Evolutionary conservation across 2,329 filamentous ascomycete species (phyloP).

Genomic region (Neonectria magnoliae): DNA sequence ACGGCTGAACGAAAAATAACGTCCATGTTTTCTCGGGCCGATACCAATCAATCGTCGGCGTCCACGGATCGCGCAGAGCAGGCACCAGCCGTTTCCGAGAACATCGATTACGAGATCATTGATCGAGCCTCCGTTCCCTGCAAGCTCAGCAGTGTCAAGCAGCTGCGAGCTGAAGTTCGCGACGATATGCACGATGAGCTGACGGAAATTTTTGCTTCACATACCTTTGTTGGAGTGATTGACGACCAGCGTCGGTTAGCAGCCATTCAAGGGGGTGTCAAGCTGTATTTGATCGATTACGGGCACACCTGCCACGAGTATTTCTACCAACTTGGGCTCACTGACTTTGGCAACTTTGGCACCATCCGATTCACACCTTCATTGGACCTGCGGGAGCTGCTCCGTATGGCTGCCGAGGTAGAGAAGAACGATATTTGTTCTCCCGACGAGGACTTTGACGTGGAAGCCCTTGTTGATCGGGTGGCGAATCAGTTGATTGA

Average conservation of each 20-base stretch:
- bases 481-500: constrained; percentile 77
- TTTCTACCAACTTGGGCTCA: constrained; percentile 94
- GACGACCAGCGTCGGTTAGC: constrained; percentile 87
- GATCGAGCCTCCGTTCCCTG: constrained; percentile 77
- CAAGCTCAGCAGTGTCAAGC: constrained; percentile 84
- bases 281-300: constrained; percentile 93
- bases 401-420: constrained; percentile 76
- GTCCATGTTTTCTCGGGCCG: constrained; percentile 81
- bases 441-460: constrained; percentile 69
- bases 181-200: constrained; percentile 85
- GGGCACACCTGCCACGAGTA: constrained; percentile 87
- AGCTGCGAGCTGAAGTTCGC: constrained; percentile 82
- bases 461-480: constrained; percentile 70
- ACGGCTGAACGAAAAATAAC: constrained; percentile 92
- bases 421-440: constrained; percentile 64
- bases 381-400: constrained; percentile 74
- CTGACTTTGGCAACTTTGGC: constrained; percentile 96
- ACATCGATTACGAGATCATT: constrained; percentile 75
- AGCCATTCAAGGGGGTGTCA: constrained; percentile 93
- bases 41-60: constrained; percentile 41
- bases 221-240: constrained; percentile 93
- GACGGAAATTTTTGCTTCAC: constrained; percentile 85
- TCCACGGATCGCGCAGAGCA: constrained; percentile 45
- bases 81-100: constrained; percentile 53
- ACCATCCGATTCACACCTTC: constrained; percentile 81